Evolutionary conservation across 495 filamentous ascomycete genomes (phyloP).

Genomic region (Penicillium flavigenum): DNA sequence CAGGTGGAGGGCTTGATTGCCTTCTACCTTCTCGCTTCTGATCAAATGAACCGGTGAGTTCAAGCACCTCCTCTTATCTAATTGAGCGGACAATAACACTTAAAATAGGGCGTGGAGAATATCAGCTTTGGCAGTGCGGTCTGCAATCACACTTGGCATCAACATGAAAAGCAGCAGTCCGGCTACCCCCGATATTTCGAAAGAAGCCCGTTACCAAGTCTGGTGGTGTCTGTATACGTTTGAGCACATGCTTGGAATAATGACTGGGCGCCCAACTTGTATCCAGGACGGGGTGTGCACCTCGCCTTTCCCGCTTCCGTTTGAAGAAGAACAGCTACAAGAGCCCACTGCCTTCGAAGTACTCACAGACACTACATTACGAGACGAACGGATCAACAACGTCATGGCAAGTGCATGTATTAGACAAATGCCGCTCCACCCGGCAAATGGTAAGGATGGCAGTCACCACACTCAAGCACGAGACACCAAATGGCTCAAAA

Average conservation of each 20-base stretch:
- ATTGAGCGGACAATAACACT: background rate
- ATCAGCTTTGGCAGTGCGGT: constrained; percentile 59
- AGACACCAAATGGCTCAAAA: constrained; percentile 34
- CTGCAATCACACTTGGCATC: constrained; percentile 60
- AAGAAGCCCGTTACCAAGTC: constrained; percentile 61
- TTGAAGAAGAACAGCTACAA: constrained; percentile 52
- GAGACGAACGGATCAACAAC: constrained; percentile 40
- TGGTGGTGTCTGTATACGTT: constrained; percentile 67
- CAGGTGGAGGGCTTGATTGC: constrained; percentile 59
- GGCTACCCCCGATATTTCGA: constrained; percentile 50
- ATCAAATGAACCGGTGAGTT: constrained; percentile 63
- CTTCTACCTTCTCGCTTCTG: constrained; percentile 61
- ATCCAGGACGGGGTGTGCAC: constrained; percentile 59
- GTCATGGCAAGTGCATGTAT: constrained; percentile 39
- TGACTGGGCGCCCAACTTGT: constrained; percentile 65
- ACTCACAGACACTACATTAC: constrained; percentile 32
- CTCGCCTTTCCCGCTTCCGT: constrained; percentile 58
- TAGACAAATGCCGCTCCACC: constrained; percentile 41
- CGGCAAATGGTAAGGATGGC: constrained; percentile 31
- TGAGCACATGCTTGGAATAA: constrained; percentile 59
- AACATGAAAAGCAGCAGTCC: constrained; percentile 61
- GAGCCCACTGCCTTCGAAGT: constrained; percentile 34
- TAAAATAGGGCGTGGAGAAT: constrained; percentile 60
- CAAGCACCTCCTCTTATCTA: background rate
- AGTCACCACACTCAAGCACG: constrained; percentile 21